These are phyloP conservation scores for Canariomyces notabilis DNA, from an alignment of 2,329 filamentous ascomycete species.

Conservation along the genomic window DNA sequence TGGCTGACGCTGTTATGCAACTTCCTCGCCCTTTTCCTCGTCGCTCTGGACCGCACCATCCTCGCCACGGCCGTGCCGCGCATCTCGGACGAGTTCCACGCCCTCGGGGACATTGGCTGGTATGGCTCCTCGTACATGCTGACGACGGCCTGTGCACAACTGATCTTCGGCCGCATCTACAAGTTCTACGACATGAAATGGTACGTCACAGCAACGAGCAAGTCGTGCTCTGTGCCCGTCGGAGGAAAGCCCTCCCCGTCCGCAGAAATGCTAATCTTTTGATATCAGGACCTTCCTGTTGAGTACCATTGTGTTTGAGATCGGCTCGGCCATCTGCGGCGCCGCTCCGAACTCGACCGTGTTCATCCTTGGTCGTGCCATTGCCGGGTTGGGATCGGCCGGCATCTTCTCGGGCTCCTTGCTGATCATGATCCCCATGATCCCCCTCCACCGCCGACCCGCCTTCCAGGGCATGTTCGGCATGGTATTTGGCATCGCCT, in stretches of 20 bases:
- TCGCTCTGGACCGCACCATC: constrained; percentile 55
- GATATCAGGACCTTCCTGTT: constrained; percentile 41
- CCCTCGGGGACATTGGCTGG: constrained; percentile 58
- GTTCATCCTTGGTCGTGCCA: constrained; percentile 53
- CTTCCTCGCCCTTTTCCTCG: constrained; percentile 51
- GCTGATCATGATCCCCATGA: constrained; percentile 52
- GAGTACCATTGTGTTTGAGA: constrained; percentile 48
- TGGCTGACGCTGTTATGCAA: constrained; percentile 52
- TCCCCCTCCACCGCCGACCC: constrained; percentile 56
- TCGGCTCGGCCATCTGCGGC: constrained; percentile 51
- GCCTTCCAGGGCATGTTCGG: constrained; percentile 54
- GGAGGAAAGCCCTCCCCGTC: too few species aligned
- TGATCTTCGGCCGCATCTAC: constrained; percentile 51
- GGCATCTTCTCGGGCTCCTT: constrained; percentile 55
- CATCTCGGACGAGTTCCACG: constrained; percentile 54
- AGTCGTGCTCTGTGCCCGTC: neutral
- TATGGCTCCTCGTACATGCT: constrained; percentile 59
- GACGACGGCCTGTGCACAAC: constrained; percentile 51
- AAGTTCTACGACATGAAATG: constrained; percentile 48
- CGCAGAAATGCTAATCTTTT: neutral
- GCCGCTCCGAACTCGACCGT: constrained; percentile 47
- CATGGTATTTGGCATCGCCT: constrained; percentile 50
- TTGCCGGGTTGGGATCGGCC: constrained; percentile 52
- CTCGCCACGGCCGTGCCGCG: constrained; percentile 49
- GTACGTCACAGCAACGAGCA: constrained; percentile 27